A percentile compares a stretch with the other conserved stretches of the same genome.
These are phyloP conservation scores for Fraxinus excelsior DNA, from an alignment of 257 asterid species.

Conservation along the genomic window DNA sequence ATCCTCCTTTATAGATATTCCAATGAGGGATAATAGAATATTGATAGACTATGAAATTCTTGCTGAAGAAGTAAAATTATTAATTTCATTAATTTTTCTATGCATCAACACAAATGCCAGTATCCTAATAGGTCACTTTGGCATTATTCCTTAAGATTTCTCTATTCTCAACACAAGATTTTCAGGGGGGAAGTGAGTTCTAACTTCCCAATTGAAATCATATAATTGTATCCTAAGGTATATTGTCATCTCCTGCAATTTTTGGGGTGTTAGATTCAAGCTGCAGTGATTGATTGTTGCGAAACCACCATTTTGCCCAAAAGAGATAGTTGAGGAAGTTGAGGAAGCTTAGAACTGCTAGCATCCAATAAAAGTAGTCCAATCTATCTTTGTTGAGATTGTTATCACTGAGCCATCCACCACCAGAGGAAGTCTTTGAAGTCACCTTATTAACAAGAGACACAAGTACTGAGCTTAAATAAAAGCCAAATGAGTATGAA, in stretches of 20 bases:
- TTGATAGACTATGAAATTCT: not conserved
- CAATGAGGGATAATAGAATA: not conserved
- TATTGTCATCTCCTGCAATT: slow-evolving; percentile 45
- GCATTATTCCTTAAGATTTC: not conserved
- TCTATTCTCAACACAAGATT: slow-evolving; percentile 2
- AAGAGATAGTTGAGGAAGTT: slow-evolving; percentile 77
- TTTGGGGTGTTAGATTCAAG: slow-evolving; percentile 28
- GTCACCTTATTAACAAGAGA: slow-evolving; percentile 70
- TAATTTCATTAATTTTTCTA: slow-evolving; percentile 17
- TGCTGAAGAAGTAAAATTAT: slow-evolving; percentile 11
- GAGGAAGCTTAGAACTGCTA: slow-evolving; percentile 63
- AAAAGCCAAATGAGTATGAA: slow-evolving; percentile 87
- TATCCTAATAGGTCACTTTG: not conserved
- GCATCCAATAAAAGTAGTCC: slow-evolving; percentile 75
- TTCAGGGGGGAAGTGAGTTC: not conserved
- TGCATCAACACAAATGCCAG: slow-evolving; percentile 23
- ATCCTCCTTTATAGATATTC: not conserved
- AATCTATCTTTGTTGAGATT: slow-evolving; percentile 72
- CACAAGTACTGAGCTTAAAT: slow-evolving; percentile 73
- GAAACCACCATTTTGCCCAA: slow-evolving; percentile 69
- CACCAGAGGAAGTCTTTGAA: slow-evolving; percentile 13
- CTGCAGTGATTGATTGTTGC: slow-evolving; percentile 10
- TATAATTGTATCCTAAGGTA: slow-evolving; percentile 24
- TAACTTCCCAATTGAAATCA: not conserved
- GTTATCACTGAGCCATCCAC: slow-evolving; percentile 73